Evolutionary conservation across 768 basidiomycete species (phyloP), one percentile per base, ranked within the genome.

Genomic region (Gautieria morchelliformis): DNA sequence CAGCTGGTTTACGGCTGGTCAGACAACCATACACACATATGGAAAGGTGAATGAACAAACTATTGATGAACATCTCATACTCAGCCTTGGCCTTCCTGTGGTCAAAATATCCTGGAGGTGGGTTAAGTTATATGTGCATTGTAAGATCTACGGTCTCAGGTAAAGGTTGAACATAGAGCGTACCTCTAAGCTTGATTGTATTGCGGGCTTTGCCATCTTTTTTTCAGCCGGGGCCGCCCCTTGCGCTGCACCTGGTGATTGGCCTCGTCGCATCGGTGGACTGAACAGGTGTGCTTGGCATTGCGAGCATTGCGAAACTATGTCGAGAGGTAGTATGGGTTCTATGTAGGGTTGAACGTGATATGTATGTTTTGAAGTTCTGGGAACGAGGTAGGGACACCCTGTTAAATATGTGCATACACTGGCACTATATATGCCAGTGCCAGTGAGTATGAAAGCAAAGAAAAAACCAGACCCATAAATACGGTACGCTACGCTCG

Each of bases 21-120:
- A 51, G 41, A 33, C 35, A 37, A 24, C 24, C 14, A 59, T 53
- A 17, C 33, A 3, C n/a, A 53, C 42, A 15, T 22, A 15, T 44
- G 4, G 24, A 12, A 19, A 35, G 60, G 20, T 22, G 63, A 64
- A 52, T 19, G n/a, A 6, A 68, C 78, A 55, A 46, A 92, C 94
- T 78, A 69, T 87, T 84, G 6, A 92, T 77, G 66, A 82, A 87
- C 51, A 82, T 83, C 65, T 89, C 87, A 64, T 93, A 80, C 69
- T 95, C 87, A 15, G 76, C 81, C 70, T 92, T 93, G 60, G 94
- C 75, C 66, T 87, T 74, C 49, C 95, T 85, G 69, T 88, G 86
- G 63, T 87, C 87, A 72, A 98, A 86, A 76, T 85, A 98, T 56
- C 77, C 84, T 14, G 95, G 93, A 5, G 75, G 78, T 17, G 94